Evolutionary conservation across 2,329 filamentous ascomycete genomes (phyloP).

Genomic region (Stagonosporopsis rhizophila): DNA sequence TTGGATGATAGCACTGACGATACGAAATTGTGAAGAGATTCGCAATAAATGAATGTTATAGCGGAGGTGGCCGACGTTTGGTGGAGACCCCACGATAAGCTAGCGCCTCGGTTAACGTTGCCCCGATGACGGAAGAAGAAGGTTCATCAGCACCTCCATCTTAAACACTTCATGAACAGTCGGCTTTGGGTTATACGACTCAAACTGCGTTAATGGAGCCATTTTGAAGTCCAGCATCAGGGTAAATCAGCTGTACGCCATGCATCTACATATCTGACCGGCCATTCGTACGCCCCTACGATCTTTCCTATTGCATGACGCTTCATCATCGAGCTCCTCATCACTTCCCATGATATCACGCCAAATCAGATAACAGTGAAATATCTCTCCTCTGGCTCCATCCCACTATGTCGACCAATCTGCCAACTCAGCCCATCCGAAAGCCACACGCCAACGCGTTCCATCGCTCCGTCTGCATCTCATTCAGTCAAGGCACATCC

Average conservation of each 20-base stretch:
- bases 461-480: background rate
- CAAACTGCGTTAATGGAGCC: background rate
- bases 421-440: background rate
- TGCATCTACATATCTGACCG: too few relatives aligned
- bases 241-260: too few relatives aligned
- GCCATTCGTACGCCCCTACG: too few relatives aligned
- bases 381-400: background rate
- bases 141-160: background rate
- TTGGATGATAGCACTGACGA: background rate
- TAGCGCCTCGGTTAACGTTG: slow-evolving; percentile 21
- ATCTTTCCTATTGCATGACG: too few relatives aligned
- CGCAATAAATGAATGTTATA: background rate
- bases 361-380: background rate
- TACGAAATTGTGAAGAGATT: slow-evolving; percentile 1
- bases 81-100: slow-evolving; percentile 31
- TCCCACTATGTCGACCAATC: background rate
- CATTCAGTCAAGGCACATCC: background rate
- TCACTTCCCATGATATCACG: too few relatives aligned
- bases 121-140: slow-evolving; percentile 16
- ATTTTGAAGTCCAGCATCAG: background rate
- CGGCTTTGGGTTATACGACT: background rate
- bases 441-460: background rate
- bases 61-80: slow-evolving; percentile 30
- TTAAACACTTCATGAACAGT: background rate
- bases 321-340: too few relatives aligned